Base-by-base conservation (phyloP, 2,329 filamentous ascomycete species). In the Fusarium dlaminii region DNA sequence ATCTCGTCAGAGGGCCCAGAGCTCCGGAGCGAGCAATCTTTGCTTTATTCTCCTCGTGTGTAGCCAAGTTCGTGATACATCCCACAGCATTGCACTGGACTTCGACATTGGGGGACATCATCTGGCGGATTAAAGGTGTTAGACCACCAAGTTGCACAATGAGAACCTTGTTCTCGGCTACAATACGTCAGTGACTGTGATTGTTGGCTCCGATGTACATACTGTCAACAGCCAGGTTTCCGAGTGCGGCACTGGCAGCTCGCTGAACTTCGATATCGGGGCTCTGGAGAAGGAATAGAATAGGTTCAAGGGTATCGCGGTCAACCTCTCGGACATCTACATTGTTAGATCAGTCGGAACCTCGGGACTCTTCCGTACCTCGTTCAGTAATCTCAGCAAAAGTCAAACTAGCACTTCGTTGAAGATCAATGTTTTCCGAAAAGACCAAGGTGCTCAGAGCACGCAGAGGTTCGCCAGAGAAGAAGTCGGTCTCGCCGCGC, bases 31-130 rank as follows among this genome's bases (percentile, higher is more conserved):
- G 91, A 76, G 96, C 96, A 82, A 99, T 99, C 86, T 97, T 98
- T 66, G 96, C 95, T 86, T 99, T 99, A 86, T 99, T 99, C 78
- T 98, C 96, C 85, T 99, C 96, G 80, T 99, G 96, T 6, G 96
- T 99, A 62, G 96, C 96, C 64, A 99, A 86, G 81, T 99, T 99
- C 51, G 96, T 99, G 82, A 99, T 99, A 86, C 96, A 99, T 58
- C 96, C 96, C 70, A 99, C 96, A 48, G 96, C 96, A 83, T 99
- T 99, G 87, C 96, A 99, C 84, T 99, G 96, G 32, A 99, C 96
- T 82, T 99, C 96, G 77, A 99, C 96, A 79, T 99, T 99, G 52
- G 93, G 90, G 64, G 96, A 98, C 85, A 97, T 94, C 96, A 99
- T 99, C 84, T 99, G 96, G 75, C 94, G 93, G 84, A 98, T 99